phyloP scores from a whole-genome alignment of 2,329 filamentous ascomycete species.

The Biscogniauxia mediterranea region DNA sequence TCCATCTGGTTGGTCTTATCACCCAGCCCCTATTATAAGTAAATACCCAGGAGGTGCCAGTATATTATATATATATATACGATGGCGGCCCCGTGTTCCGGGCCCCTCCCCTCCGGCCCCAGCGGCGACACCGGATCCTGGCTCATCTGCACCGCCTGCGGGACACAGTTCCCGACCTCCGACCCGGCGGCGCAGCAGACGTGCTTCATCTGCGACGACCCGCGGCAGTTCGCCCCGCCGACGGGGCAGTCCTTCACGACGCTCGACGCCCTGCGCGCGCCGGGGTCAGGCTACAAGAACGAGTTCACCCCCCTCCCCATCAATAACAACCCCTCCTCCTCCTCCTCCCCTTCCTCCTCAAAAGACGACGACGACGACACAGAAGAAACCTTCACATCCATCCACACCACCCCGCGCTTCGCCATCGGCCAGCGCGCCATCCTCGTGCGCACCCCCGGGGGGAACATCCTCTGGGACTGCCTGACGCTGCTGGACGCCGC shows the following conservation, averaged over 20 bases:
- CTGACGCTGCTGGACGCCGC: constrained; percentile 66
- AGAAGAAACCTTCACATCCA: constrained; percentile 44
- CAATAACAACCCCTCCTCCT: not conserved
- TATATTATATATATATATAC: not conserved
- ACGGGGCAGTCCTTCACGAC: constrained; percentile 66
- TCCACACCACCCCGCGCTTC: constrained; percentile 55
- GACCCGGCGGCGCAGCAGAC: constrained; percentile 47
- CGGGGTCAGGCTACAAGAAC: constrained; percentile 46
- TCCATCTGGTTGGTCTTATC: no score
- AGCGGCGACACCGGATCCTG: constrained; percentile 23
- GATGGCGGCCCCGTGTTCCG: constrained; percentile 11
- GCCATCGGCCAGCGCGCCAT: constrained; percentile 75
- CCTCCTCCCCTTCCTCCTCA: no score
- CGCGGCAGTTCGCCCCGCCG: constrained; percentile 67
- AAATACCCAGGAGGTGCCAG: no score
- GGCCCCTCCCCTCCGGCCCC: constrained; percentile 20
- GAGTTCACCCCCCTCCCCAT: constrained; percentile 45
- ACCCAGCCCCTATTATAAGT: no score
- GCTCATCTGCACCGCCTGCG: constrained; percentile 67
- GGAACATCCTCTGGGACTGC: constrained; percentile 80
- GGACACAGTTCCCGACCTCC: constrained; percentile 63
- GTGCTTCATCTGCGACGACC: constrained; percentile 73
- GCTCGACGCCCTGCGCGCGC: constrained; percentile 43
- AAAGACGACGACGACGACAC: constrained; percentile 34
- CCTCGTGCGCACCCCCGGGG: constrained; percentile 60